These are phyloP conservation scores for Solanum hybrid DNA, from an alignment of 305 asterid species.

Conservation along the genomic window DNA sequence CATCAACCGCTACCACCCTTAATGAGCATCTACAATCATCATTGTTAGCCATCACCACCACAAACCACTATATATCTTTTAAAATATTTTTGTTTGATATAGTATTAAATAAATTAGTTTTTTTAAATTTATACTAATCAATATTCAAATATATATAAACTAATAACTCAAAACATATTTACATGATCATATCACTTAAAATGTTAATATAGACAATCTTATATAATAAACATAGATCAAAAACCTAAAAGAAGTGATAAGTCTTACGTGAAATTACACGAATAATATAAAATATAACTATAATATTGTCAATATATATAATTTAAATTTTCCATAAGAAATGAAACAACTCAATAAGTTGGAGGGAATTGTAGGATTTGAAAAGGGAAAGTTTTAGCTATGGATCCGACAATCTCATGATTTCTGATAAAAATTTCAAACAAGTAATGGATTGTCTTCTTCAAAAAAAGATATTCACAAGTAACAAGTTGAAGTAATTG, in stretches of 20 bases:
- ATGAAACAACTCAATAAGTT: not conserved
- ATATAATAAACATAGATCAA: not conserved
- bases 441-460: slow-evolving; percentile 30
- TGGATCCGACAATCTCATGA: slow-evolving; percentile 54
- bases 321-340: not conserved
- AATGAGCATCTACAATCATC: too few species aligned
- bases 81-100: not conserved
- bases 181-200: not conserved
- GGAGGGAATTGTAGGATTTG: slow-evolving; percentile 16
- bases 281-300: not conserved
- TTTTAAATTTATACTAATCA: not conserved
- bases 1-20: not conserved
- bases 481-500: slow-evolving; percentile 48
- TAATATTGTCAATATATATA: not conserved
- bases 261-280: not conserved
- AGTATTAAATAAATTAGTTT: not conserved
- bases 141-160: not conserved
- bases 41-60: not conserved
- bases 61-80: not conserved
- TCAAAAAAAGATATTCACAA: slow-evolving; percentile 7
- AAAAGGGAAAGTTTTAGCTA: slow-evolving; percentile 36
- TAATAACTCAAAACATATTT: not conserved
- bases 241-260: not conserved
- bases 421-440: slow-evolving; percentile 42
- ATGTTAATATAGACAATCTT: not conserved